A percentile compares a stretch with the other conserved stretches of the same genome.
Evolutionary conservation across 2,329 filamentous ascomycete species (phyloP).

Genomic region (Tolypocladium ovalisporum): DNA sequence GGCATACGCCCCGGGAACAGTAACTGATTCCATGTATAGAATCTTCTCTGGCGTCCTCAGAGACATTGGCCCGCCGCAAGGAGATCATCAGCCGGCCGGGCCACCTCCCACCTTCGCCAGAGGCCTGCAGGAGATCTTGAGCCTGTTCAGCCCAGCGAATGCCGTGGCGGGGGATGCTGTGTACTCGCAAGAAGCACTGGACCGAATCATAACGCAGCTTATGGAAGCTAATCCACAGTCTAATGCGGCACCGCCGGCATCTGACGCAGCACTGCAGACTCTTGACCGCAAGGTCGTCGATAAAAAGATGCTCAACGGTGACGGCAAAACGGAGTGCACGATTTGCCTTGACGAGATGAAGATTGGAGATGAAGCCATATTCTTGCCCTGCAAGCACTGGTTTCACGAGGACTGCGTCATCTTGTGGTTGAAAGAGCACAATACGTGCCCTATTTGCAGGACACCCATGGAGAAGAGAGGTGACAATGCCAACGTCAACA

Average conservation of each 20-base stretch:
- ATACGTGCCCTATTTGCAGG: conserved; percentile 81
- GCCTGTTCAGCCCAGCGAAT: conserved; percentile 40
- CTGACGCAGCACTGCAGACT: conserved; percentile 60
- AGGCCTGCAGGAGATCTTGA: conserved; percentile 42
- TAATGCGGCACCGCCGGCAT: conserved; percentile 73
- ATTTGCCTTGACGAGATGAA: conserved; percentile 88
- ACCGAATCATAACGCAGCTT: conserved; percentile 75
- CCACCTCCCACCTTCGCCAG: conserved; percentile 13
- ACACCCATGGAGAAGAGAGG: conserved; percentile 37
- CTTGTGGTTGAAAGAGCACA: conserved; percentile 79
- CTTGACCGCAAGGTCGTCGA: conserved; percentile 64
- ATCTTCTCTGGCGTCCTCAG: conserved; percentile 36
- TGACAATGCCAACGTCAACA: conserved; percentile 8
- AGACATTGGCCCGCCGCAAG: conserved; percentile 22
- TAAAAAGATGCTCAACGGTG: conserved; percentile 53
- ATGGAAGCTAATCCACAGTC: conserved; percentile 74
- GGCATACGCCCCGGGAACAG: neutral
- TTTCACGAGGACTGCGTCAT: conserved; percentile 78
- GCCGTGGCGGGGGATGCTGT: conserved; percentile 66
- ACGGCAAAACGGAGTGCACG: conserved; percentile 71
- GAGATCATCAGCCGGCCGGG: conserved; percentile 10
- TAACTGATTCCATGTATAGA: conserved; percentile 18
- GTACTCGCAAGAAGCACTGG: conserved; percentile 81
- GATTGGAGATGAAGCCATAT: conserved; percentile 60
- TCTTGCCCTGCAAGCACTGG: conserved; percentile 85